Base-by-base conservation (phyloP, 805 yeast species). In the Candida verbasci region DNA sequence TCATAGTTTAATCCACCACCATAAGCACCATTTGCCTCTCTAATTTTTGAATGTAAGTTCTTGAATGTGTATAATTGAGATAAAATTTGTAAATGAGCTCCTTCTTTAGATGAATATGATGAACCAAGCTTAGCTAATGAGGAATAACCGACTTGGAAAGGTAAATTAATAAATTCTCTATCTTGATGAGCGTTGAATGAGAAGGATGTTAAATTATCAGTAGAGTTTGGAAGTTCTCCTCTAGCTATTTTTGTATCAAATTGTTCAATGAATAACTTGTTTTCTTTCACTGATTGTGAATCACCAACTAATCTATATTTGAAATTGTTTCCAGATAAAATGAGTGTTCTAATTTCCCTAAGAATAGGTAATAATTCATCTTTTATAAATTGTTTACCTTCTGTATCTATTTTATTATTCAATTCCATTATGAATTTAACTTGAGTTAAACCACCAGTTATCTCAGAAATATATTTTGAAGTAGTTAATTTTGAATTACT, bases 21-120 rank as follows among this genome's bases (percentile, higher is more conserved):
- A 54, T 93, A 93, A 0, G 98, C 98, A 41, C 98, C 98, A 39
- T 96, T 96, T 51, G 91, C 79, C 54, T 93, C 98, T 46, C 98
- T 76, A 25, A 93, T 79, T 45, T 88, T 95, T 9, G 86, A 76
- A 58, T 93, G 98, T 33, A 93, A 65, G 47, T 85, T 77, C 52
- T 84, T 86, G 60, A 82, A 89, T 0, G 95, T 82, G 47, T 88
- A 58, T 40, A 93, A 56, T 47, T 83, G 89, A 1, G 96, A 73
- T 31, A 93, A 67, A 0, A 93, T 77, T 58, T 86, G 95, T 29
- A 93, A 70, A 1, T 87, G 70, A 0, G 97, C 95, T 24, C 95
- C 88, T 45, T 91, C 97, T 34, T 70, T 61, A 35, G 78, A 70
- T 3, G 69, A 56, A 55, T 86, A 87, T 3, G 78, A 65, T 3